phyloP scores from a whole-genome alignment of 192 early-diverging fungal genomes.

The Gryganskiella cystojenkinii region DNA sequence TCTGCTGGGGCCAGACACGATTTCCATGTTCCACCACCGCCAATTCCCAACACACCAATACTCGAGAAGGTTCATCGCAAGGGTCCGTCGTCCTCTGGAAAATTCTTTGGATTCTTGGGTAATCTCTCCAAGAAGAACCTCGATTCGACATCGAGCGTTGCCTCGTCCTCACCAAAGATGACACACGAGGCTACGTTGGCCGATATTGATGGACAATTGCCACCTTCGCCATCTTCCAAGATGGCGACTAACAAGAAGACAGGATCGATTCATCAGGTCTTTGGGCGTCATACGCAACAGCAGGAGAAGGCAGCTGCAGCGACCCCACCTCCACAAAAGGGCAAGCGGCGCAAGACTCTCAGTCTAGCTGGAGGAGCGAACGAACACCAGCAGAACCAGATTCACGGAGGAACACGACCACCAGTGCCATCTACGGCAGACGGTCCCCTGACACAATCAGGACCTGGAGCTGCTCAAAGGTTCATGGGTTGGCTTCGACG shows the following conservation, averaged over 20 bases:
- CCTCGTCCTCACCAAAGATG: conserved; percentile 30
- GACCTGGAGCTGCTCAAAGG: conserved; percentile 64
- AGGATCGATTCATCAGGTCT: conserved; percentile 40
- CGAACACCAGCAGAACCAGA: conserved; percentile 43
- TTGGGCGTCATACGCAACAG: conserved; percentile 20
- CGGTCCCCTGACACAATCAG: conserved; percentile 8
- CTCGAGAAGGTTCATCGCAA: conserved; percentile 32
- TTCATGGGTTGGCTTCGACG: conserved; percentile 83
- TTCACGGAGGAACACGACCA: conserved; percentile 38
- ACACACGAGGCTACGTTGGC: conserved; percentile 13
- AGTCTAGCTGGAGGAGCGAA: conserved; percentile 40
- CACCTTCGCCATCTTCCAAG: conserved; percentile 1
- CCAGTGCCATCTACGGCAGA: conserved; percentile 28
- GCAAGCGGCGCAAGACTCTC: conserved; percentile 48
- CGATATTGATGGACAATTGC: conserved; percentile 8
- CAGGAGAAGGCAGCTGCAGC: conserved; percentile 3
- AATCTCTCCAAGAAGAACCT: conserved; percentile 47
- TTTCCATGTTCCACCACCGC: conserved; percentile 9
- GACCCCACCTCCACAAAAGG: conserved; percentile 23
- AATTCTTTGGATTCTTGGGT: conserved; percentile 48
- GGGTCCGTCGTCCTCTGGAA: conserved; percentile 36
- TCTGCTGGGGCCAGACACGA: not conserved
- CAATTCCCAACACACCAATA: conserved; percentile 13
- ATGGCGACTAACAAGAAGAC: conserved; percentile 23
- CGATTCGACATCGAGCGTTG: conserved; percentile 21